phyloP scores from a whole-genome alignment of 768 basidiomycete species.

The Xanthoconium purpureum region DNA sequence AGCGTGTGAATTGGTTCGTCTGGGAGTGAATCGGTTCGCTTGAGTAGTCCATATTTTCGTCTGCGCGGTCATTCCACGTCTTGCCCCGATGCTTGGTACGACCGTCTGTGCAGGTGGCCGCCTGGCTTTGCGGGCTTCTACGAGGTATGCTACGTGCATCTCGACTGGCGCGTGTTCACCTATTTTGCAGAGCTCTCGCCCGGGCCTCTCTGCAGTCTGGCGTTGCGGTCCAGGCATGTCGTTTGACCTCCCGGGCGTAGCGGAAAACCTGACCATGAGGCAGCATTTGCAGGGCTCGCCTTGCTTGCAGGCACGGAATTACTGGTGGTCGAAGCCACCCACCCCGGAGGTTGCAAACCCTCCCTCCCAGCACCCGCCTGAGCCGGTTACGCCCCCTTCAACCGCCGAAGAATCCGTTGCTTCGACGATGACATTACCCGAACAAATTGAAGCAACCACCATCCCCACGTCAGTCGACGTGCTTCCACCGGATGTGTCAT shows the following conservation, averaged over 20 bases:
- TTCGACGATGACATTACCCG: neutral
- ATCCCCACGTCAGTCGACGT: conserved; percentile 8
- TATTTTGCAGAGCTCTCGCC: conserved; percentile 12
- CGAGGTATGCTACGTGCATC: conserved; percentile 16
- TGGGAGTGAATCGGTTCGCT: conserved; percentile 13
- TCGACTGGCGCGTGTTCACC: conserved; percentile 9
- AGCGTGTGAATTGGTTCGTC: conserved; percentile 21
- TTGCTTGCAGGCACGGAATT: conserved; percentile 24
- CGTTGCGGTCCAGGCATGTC: conserved; percentile 20
- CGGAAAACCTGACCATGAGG: conserved; percentile 1
- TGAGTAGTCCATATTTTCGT: conserved; percentile 1
- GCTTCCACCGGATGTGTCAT: conserved; percentile 7
- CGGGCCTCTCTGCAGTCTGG: conserved; percentile 9
- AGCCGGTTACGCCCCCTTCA: conserved; percentile 1
- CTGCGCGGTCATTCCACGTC: neutral
- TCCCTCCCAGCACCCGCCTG: conserved; percentile 2
- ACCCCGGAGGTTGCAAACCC: neutral
- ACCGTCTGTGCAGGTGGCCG: conserved; percentile 22
- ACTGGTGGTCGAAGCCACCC: conserved; percentile 32
- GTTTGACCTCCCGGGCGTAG: neutral
- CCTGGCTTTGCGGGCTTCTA: conserved; percentile 20
- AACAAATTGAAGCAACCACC: neutral
- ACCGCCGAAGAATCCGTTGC: neutral
- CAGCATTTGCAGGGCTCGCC: conserved; percentile 10
- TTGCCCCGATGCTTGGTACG: conserved; percentile 19